A percentile compares a stretch with the other conserved stretches of the same genome.
phyloP scores from a whole-genome alignment of 345 rosid species.

The Stellera chamaejasme region DNA sequence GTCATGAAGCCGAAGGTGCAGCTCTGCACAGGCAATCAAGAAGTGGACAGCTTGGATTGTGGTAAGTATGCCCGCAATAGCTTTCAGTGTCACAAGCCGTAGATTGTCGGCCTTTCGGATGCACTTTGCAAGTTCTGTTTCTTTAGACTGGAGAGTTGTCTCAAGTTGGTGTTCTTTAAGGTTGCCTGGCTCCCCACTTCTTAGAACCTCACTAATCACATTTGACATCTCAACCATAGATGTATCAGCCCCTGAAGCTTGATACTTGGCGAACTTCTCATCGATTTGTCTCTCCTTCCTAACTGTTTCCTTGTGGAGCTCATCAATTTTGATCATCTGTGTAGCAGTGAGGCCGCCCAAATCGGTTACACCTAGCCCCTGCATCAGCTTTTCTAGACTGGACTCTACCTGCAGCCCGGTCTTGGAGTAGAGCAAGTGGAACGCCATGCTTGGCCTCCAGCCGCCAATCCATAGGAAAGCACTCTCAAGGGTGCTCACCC shows the following conservation, averaged over 20 bases:
- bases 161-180: conserved; percentile 15
- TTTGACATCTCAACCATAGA: conserved; percentile 42
- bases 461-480: conserved; percentile 46
- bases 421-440: conserved; percentile 42
- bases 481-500: conserved; percentile 37
- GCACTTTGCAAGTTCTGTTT: conserved; percentile 16
- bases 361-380: conserved; percentile 28
- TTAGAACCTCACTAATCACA: conserved; percentile 16
- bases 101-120: conserved; percentile 33
- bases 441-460: conserved; percentile 45
- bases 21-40: conserved; percentile 41
- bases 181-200: neutral
- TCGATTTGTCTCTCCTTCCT: conserved; percentile 29
- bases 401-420: conserved; percentile 35
- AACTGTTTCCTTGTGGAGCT: conserved; percentile 19
- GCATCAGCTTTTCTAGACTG: conserved; percentile 17
- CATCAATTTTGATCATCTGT: conserved; percentile 29
- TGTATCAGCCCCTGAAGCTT: conserved; percentile 34
- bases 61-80: conserved; percentile 16
- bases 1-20: conserved; percentile 35
- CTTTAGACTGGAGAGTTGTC: conserved; percentile 19
- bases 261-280: conserved; percentile 31
- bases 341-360: conserved; percentile 26
- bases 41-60: conserved; percentile 37
- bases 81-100: conserved; percentile 29